Evolutionary conservation across 163 green algal species (phyloP).

Genomic region (Volvox carteri): DNA sequence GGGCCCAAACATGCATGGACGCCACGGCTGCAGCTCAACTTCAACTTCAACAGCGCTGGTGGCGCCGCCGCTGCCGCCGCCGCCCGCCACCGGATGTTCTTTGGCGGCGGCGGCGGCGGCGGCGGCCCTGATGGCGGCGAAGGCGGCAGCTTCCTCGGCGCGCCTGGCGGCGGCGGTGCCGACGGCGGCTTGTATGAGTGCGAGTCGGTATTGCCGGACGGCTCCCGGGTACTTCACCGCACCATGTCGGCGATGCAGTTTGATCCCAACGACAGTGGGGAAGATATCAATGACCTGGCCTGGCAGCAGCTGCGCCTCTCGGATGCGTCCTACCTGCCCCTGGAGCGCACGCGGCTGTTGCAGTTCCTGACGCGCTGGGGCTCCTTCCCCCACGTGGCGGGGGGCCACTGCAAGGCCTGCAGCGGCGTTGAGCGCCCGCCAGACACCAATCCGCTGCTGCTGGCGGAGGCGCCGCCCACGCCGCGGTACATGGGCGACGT

Average conservation of each 20-base stretch:
- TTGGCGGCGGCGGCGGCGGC: not conserved
- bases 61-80: conserved; percentile 1
- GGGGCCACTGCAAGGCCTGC: conserved; percentile 62
- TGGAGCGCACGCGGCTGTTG: conserved; percentile 67
- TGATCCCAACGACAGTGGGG: conserved; percentile 42
- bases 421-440: conserved; percentile 7
- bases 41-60: not conserved
- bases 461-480: conserved; percentile 27
- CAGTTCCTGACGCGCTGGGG: conserved; percentile 66
- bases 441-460: conserved; percentile 56
- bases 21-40: conserved; percentile 16
- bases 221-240: conserved; percentile 40
- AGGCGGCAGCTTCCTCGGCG: conserved; percentile 1
- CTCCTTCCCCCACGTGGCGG: conserved; percentile 67
- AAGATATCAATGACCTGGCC: conserved; percentile 58
- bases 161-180: not conserved
- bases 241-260: conserved; percentile 55
- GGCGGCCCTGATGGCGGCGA: not conserved
- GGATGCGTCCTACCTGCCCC: conserved; percentile 64
- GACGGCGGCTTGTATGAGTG: not conserved
- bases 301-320: conserved; percentile 65
- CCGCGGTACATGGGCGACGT: conserved; percentile 35
- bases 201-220: not conserved
- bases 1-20: conserved; percentile 7
- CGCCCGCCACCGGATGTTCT: conserved; percentile 13